A percentile compares a stretch with the other conserved stretches of the same genome.
Evolutionary conservation across 2,329 filamentous ascomycete species (phyloP).

Genomic region (Alternaria longipes): DNA sequence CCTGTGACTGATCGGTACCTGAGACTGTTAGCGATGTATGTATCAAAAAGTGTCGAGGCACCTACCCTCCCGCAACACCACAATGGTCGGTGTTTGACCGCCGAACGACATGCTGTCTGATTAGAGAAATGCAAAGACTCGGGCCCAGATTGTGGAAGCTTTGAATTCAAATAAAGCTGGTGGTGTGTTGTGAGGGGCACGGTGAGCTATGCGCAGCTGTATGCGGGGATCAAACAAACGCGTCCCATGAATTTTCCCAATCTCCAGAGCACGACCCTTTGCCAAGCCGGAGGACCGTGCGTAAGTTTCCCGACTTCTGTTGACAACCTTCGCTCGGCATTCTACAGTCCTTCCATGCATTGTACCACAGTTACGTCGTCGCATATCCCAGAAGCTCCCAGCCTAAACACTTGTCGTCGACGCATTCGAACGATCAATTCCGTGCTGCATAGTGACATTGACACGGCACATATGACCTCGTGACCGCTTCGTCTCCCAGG

Average conservation of each 20-base stretch:
- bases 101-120: slow-evolving; percentile 83
- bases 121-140: slow-evolving; percentile 11
- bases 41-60: slow-evolving; percentile 41
- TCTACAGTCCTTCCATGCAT: slow-evolving; percentile 43
- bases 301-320: slow-evolving; percentile 18
- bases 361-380: slow-evolving; percentile 27
- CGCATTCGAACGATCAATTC: slow-evolving; percentile 8
- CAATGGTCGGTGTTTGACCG: slow-evolving; percentile 96
- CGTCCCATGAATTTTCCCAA: slow-evolving; percentile 41
- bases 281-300: slow-evolving; percentile 19
- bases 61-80: slow-evolving; percentile 96
- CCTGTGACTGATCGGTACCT: slow-evolving; percentile 98
- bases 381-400: slow-evolving; percentile 12
- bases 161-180: slow-evolving; percentile 6
- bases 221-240: slow-evolving; percentile 38
- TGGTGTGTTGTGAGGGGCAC: slow-evolving; percentile 20
- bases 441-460: slow-evolving; percentile 9
- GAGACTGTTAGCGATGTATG: slow-evolving; percentile 32
- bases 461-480: slow-evolving; percentile 16
- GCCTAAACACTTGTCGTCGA: slow-evolving; percentile 24
- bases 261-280: slow-evolving; percentile 29
- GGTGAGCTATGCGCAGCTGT: slow-evolving; percentile 35
- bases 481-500: slow-evolving; percentile 15
- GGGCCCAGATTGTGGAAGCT: neutral
- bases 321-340: slow-evolving; percentile 23